Evolutionary conservation across 1,139 yeast genomes (phyloP), one percentile per base, ranked within the genome.

Genomic region (Debaryomyces subglobosus): DNA sequence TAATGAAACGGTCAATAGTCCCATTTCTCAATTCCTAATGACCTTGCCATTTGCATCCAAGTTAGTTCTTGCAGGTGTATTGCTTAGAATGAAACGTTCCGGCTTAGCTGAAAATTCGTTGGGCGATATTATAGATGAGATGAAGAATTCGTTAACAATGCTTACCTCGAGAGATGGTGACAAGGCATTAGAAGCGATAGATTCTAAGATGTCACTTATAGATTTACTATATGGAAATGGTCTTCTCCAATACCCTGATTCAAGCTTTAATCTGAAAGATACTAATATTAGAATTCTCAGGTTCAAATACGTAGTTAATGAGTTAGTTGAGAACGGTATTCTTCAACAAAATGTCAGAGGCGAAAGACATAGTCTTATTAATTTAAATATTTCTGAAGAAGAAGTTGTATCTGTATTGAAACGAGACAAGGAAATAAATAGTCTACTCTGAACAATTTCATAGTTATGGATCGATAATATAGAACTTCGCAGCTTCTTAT

Each of bases 91-190:
- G 51, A 80, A 87, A 46, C 79, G 95, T 43, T 77, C 86, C 0
- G 94, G 95, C 0, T 60, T 81, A 10, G 86, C 86, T 1, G 97
- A 89, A 55, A 84, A 84, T 53, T 63, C 84, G 0, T 62, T 91
- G 45, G 94, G 94, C 21, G 96, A 88, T 53, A 74, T 91, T 1
- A 74, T 89, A 33, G 96, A 89, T 60, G 97, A 92, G 60, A 77
- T 89, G 62, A 81, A 79, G 50, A 76, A 61, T 48, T 56, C 72
- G 1, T 57, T 74, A 7, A 56, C 61, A 9, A 55, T 71, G 61
- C 55, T 65, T 13, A 63, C 72, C 1, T 53, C 68, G 0, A 59
- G 55, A 15, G 62, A 61, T n/a, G 47, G 60, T 21, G 52, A 53
- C 23, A 51, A 47, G 23, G 55, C 53, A 2, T 52, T 66, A 15